Evolutionary conservation across 2,329 filamentous ascomycete species (phyloP).

Genomic region (Nemania bipapillata): DNA sequence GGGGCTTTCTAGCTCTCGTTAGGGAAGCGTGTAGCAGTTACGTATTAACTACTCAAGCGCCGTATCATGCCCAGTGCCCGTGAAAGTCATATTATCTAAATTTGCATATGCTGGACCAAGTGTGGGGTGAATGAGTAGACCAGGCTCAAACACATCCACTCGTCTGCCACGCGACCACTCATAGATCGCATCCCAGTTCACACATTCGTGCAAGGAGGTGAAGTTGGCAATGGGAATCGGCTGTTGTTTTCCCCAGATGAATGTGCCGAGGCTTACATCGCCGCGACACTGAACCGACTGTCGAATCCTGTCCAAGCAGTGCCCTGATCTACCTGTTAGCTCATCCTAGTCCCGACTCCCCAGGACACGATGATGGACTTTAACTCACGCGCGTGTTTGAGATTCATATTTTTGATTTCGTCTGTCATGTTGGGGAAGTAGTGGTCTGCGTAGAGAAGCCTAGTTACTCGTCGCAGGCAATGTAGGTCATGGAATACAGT

Average conservation of each 20-base stretch:
- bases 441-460: conserved; percentile 16
- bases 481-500: conserved; percentile 22
- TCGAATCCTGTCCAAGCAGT: conserved; percentile 20
- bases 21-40: not conserved
- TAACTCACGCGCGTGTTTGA: conserved; percentile 13
- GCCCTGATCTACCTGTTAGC: not conserved
- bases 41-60: not conserved
- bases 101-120: conserved; percentile 3
- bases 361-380: not conserved
- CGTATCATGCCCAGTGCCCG: not conserved
- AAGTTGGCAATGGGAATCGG: conserved; percentile 10
- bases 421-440: conserved; percentile 24
- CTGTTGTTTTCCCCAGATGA: conserved; percentile 8
- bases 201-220: conserved; percentile 16
- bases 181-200: conserved; percentile 25
- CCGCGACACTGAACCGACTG: conserved; percentile 21
- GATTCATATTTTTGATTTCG: conserved; percentile 11
- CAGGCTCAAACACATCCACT: conserved; percentile 18
- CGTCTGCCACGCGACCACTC: not conserved
- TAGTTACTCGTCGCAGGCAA: conserved; percentile 13
- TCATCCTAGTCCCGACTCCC: not conserved
- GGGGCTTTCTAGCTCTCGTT: not conserved
- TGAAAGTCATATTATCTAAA: conserved; percentile 1
- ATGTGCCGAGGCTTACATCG: conserved; percentile 15
- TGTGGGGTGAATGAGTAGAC: conserved; percentile 15